Evolutionary conservation across 2,329 filamentous ascomycete species (phyloP), one percentile per base, ranked within the genome.

Genomic region (Colletotrichum liaoningense): DNA sequence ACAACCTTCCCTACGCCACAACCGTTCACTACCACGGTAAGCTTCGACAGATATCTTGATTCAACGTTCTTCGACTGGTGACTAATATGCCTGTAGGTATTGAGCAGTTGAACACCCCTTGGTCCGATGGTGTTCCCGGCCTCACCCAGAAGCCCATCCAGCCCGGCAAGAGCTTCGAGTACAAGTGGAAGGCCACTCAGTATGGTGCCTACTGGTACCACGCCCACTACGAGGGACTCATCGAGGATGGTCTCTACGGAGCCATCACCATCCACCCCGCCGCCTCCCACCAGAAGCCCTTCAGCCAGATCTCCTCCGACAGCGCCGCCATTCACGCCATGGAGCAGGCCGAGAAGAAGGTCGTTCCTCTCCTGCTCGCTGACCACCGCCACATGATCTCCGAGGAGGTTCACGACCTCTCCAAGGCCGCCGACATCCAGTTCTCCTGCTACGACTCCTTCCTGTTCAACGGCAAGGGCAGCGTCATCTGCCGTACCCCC

Each of bases 161-260:
- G 14, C 84, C 88, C 1, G 86, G 86, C 1, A 76, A 78, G 3
- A 83, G 79, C 33, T 92, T 88, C 76, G 81, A 83, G 0, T 90
- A 92, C 77, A 82, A 81, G 38, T 92, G 88, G 83, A 85, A 81
- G n/a, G 89, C 90, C 0, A 84, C 83, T 0, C 86, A 90, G 67
- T 87, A 89, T 75, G 91, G 91, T 3, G 87, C 86, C 55, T 90
- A 89, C 79, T 91, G 88, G 84, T 92, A 92, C 75, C 90, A 92
- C 79, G 86, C 88, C 0, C 90, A 92, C 76, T 83, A 84, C 28
- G 81, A 83, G 1, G 85, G 85, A 1, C 89, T 91, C 73, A 83
- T 92, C 16, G 87, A 90, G 70, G 90, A 93, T 75, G 91, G 91
- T 0, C 80, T 91, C 12, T 89, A 87, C 63, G 91, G 90, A 0